Evolutionary conservation across 108 stramenopile species (phyloP), one percentile per base, ranked within the genome.

Genomic region (Aurantiochytrium sp.): DNA sequence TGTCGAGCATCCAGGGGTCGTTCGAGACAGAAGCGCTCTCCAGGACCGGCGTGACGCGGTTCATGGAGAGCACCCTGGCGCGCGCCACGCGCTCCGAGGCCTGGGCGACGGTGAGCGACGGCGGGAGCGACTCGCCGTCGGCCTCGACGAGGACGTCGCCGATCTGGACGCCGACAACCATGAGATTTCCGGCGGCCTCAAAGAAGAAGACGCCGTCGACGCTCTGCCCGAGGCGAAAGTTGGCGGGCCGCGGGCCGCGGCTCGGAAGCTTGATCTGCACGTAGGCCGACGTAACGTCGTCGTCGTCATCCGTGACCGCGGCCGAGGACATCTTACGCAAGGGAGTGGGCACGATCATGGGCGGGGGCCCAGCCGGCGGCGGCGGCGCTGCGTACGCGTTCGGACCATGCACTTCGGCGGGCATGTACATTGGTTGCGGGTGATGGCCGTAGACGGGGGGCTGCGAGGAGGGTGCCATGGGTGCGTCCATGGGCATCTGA

Each of bases 141-240:
- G 30, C 32, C 24, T 81, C 73, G 32, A 81, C 30, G 45, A 81
- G 39, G 12, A 81, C 73, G 45, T 81, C 73, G 36, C 73, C 73
- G 45, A 81, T 4, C 36, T 21, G 73, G 19, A 48, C 73, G 39
- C 73, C 73, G 36, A 5, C n/a, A 17, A 6, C 73, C 39, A 48
- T 24, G 3, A 81, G 73, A 48, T 48, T 81, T 39, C 73, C 73
- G 0, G 45, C 39, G 12, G 39, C 73, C 73, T 41, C 73, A 81
- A 81, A 81, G 45, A 81, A 81, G 45, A 81, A 81, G 73, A 48
- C 73, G 12, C 45, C 73, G 45, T 81, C 45, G 3, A 81, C 45
- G 24, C 73, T 81, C 19, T 27, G 42, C 19, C 30, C 73, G 24
- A 81, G 59, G 24, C 59, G 59, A 19, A 65, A 65, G 19, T 65